A percentile compares a stretch with the other conserved stretches of the same genome.
Conservation (phyloP, 306 rosid genomes). For the Luffa aegyptiaca region DNA sequence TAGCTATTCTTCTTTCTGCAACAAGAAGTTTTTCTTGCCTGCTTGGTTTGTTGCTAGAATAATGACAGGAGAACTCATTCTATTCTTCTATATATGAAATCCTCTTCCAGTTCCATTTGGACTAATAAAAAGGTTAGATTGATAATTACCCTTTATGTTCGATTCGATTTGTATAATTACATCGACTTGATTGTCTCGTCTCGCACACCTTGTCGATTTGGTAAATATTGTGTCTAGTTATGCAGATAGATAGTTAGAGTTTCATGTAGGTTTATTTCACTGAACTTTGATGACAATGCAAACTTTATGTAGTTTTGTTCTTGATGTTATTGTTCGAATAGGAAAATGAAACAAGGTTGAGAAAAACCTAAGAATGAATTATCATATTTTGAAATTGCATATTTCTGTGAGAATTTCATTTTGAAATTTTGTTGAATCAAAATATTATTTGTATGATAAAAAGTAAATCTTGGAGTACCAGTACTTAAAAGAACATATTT, state of each 20-base stretch:
- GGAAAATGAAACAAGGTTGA: background rate
- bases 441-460: too few species aligned
- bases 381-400: background rate
- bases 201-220: background rate
- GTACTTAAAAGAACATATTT: too few species aligned
- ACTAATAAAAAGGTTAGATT: background rate
- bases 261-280: background rate
- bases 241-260: background rate
- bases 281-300: background rate
- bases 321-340: background rate
- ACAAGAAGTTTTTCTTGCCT: background rate
- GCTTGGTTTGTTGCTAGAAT: slow-evolving; percentile 15
- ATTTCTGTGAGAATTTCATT: background rate
- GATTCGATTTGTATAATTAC: background rate
- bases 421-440: too few species aligned
- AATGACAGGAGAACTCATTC: slow-evolving; percentile 6
- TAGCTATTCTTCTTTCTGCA: background rate
- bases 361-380: background rate
- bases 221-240: slow-evolving; percentile 18
- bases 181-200: background rate
- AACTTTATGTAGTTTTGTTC: background rate
- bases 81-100: slow-evolving; percentile 35
- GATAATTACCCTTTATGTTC: background rate
- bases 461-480: background rate
- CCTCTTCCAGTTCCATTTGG: slow-evolving; percentile 26